Conservation (phyloP, 2,329 filamentous ascomycete genomes). For the Pezizomycotina sp. region DNA sequence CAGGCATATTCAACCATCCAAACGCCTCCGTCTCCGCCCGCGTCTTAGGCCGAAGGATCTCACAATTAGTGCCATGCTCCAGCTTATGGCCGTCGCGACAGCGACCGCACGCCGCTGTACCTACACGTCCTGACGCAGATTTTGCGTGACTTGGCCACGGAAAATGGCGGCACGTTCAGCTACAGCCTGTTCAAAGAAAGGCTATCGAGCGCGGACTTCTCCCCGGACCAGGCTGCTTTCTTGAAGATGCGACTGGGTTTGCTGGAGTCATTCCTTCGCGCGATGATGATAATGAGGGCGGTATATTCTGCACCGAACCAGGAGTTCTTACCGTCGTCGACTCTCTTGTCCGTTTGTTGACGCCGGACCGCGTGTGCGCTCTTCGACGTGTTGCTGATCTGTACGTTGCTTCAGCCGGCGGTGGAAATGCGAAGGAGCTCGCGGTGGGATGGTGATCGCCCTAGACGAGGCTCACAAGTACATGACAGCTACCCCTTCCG, state of each 20-base stretch:
- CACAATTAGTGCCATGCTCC: conserved; percentile 23
- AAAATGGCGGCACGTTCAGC: conserved; percentile 19
- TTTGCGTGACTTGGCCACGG: conserved; percentile 24
- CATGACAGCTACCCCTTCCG: conserved; percentile 33
- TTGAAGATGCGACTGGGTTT: conserved; percentile 24
- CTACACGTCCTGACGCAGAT: conserved; percentile 23
- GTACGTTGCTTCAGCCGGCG: conserved; percentile 41
- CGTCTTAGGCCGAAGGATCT: conserved; percentile 22
- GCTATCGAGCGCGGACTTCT: conserved; percentile 16
- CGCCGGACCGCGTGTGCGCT: conserved; percentile 48
- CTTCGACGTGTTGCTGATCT: conserved; percentile 56
- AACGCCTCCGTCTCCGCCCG: conserved; percentile 20
- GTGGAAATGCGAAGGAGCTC: too few relatives aligned
- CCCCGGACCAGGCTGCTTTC: conserved; percentile 17
- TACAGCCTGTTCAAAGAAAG: conserved; percentile 23
- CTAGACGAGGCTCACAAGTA: conserved; percentile 58
- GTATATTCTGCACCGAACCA: conserved; percentile 25
- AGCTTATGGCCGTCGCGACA: conserved; percentile 24
- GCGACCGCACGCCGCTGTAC: conserved; percentile 22
- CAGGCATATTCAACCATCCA: conserved; percentile 24
- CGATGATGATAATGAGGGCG: conserved; percentile 15
- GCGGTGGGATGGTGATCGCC: conserved; percentile 39
- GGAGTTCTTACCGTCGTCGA: conserved; percentile 51
- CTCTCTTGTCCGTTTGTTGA: conserved; percentile 56
- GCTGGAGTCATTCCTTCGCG: conserved; percentile 23